Evolutionary conservation across 2,329 filamentous ascomycete genomes (phyloP).

Genomic region (Grosmannia serpens): DNA sequence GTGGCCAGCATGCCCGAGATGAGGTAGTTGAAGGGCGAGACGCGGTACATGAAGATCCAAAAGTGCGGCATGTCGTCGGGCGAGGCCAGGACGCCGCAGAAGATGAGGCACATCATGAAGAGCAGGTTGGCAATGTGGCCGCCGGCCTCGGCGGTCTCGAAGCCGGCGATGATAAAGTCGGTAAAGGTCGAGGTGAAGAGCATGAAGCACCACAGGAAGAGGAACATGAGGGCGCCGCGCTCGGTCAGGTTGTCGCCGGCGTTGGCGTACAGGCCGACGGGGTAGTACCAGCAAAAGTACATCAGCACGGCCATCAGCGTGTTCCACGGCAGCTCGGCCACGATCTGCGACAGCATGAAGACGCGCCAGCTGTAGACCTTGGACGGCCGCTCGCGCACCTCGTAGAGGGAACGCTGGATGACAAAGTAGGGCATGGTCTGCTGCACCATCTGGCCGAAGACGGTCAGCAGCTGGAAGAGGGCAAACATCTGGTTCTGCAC

Average conservation of each 20-base stretch:
- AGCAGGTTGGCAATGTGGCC: constrained; percentile 50
- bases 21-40: constrained; percentile 75
- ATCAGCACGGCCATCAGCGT: constrained; percentile 58
- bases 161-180: constrained; percentile 59
- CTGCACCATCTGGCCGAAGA: constrained; percentile 70
- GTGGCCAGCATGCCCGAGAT: constrained; percentile 60
- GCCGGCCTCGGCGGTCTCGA: constrained; percentile 58
- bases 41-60: constrained; percentile 75
- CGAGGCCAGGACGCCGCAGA: constrained; percentile 50
- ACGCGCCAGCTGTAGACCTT: constrained; percentile 80
- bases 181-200: constrained; percentile 63
- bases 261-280: constrained; percentile 65
- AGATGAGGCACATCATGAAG: constrained; percentile 46
- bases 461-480: constrained; percentile 72
- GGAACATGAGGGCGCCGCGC: constrained; percentile 68
- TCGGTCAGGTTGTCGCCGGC: constrained; percentile 51
- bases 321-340: constrained; percentile 82
- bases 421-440: constrained; percentile 83
- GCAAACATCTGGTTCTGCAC: constrained; percentile 80
- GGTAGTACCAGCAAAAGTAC: constrained; percentile 69
- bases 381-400: constrained; percentile 72
- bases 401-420: constrained; percentile 69
- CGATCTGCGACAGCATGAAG: constrained; percentile 72
- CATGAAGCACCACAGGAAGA: constrained; percentile 68
- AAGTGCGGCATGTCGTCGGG: constrained; percentile 52